These are phyloP conservation scores for Ambrosia hybrid DNA, from an alignment of 140 eudicot species.

Conservation along the genomic window DNA sequence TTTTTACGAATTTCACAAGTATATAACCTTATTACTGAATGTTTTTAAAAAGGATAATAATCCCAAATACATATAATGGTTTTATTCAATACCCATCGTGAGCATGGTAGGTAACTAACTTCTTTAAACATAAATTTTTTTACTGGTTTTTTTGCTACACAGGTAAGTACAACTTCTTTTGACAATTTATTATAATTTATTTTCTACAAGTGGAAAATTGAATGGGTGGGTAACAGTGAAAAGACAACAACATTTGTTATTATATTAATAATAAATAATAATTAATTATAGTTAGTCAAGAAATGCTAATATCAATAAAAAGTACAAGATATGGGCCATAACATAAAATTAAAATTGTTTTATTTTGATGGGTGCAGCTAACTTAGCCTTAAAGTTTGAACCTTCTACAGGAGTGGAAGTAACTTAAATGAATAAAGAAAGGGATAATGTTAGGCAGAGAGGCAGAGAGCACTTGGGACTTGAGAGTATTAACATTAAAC, in stretches of 20 bases:
- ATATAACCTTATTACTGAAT: neutral
- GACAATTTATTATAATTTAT: neutral
- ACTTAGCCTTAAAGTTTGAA: constrained; percentile 22
- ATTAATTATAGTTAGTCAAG: neutral
- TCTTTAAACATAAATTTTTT: constrained; percentile 1
- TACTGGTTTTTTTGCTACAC: constrained; percentile 12
- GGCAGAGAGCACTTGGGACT: neutral
- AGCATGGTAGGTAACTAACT: constrained; percentile 14
- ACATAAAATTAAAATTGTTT: neutral
- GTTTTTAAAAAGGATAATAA: neutral
- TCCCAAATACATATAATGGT: neutral
- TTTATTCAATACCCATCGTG: neutral
- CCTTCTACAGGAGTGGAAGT: neutral
- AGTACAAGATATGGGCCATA: constrained; percentile 1
- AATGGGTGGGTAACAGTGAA: constrained; percentile 3
- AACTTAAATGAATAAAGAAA: neutral
- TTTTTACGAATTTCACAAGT: neutral
- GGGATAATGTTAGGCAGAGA: constrained; percentile 11
- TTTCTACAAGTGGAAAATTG: constrained; percentile 12
- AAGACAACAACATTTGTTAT: neutral
- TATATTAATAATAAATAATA: neutral
- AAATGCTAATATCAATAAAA: neutral
- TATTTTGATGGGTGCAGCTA: neutral
- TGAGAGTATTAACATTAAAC: constrained; percentile 7
- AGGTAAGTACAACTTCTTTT: constrained; percentile 1